phyloP scores from a whole-genome alignment of 2,329 filamentous ascomycete species.

The Epichloe hybrida region DNA sequence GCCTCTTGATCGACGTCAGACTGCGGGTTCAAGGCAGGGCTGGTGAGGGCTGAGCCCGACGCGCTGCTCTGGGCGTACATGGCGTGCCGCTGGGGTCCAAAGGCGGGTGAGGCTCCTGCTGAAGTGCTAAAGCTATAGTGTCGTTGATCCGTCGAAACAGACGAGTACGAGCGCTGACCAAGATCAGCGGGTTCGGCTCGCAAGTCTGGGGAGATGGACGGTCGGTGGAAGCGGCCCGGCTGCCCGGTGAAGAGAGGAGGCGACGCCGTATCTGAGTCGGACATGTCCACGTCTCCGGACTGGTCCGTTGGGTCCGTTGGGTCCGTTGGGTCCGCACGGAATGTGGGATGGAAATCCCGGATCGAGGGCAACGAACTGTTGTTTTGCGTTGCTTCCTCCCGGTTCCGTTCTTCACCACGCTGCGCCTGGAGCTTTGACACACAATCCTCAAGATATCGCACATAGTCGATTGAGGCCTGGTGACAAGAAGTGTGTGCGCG shows the following conservation, averaged over 20 bases:
- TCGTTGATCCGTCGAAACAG: slow-evolving; percentile 35
- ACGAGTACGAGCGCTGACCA: slow-evolving; percentile 41
- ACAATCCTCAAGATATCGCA: slow-evolving; percentile 86
- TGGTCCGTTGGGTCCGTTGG: too few relatives aligned
- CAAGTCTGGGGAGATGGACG: slow-evolving; percentile 39
- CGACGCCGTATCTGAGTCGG: slow-evolving; percentile 35
- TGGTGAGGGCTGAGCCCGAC: slow-evolving; percentile 42
- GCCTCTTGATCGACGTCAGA: slow-evolving; percentile 60
- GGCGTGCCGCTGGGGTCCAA: slow-evolving; percentile 33
- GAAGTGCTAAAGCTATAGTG: slow-evolving; percentile 36
- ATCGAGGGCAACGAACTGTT: slow-evolving; percentile 22
- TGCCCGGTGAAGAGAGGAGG: slow-evolving; percentile 26
- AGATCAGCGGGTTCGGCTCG: slow-evolving; percentile 28
- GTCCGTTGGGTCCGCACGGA: slow-evolving; percentile 22
- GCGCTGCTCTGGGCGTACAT: slow-evolving; percentile 27
- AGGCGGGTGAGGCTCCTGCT: slow-evolving; percentile 42
- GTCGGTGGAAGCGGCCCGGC: slow-evolving; percentile 22
- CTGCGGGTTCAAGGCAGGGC: slow-evolving; percentile 42
- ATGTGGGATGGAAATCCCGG: slow-evolving; percentile 25
- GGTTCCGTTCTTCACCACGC: slow-evolving; percentile 21
- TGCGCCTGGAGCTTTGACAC: slow-evolving; percentile 63
- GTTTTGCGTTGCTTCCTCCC: slow-evolving; percentile 14
- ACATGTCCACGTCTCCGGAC: slow-evolving; percentile 47
- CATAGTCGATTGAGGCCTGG: slow-evolving; percentile 90
- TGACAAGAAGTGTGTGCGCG: not conserved